Evolutionary conservation across 2,329 filamentous ascomycete genomes (phyloP).

Genomic region (Ophiocordyceps camponoti-saundersi): DNA sequence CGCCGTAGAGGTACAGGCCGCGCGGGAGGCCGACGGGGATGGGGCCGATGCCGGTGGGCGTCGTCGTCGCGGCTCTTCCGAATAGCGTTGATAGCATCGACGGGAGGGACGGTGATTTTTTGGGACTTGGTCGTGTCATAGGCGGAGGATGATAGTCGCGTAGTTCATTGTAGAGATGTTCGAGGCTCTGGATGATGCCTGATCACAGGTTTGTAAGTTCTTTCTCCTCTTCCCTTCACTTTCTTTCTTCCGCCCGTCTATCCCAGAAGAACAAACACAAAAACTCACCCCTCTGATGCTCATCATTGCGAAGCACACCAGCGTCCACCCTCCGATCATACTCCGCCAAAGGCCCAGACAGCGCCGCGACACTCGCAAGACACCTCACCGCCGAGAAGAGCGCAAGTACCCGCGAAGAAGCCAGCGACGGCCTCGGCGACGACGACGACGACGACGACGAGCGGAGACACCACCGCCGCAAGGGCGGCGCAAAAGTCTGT

Average conservation of each 20-base stretch:
- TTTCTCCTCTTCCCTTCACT: not conserved
- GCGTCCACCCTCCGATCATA: slow-evolving; percentile 68
- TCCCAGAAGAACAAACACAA: too few relatives aligned
- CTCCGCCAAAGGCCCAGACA: slow-evolving; percentile 59
- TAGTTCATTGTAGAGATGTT: slow-evolving; percentile 77
- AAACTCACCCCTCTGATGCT: slow-evolving; percentile 64
- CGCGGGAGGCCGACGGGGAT: slow-evolving; percentile 64
- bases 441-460: too few relatives aligned
- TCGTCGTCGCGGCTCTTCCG: slow-evolving; percentile 22
- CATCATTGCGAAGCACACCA: slow-evolving; percentile 66
- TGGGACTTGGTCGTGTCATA: slow-evolving; percentile 59
- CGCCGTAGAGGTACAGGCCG: slow-evolving; percentile 87
- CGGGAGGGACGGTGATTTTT: slow-evolving; percentile 26
- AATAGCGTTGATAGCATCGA: slow-evolving; percentile 42
- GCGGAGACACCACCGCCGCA: too few relatives aligned
- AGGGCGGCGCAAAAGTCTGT: too few relatives aligned
- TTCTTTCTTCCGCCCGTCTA: too few relatives aligned
- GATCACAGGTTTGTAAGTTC: not conserved
- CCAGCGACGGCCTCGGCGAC: too few relatives aligned
- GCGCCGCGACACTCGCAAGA: too few relatives aligned
- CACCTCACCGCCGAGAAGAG: too few relatives aligned
- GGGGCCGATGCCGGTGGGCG: slow-evolving; percentile 37
- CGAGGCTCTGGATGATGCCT: slow-evolving; percentile 79
- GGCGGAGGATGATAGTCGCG: slow-evolving; percentile 53
- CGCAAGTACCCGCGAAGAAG: too few relatives aligned